Evolutionary conservation across 495 filamentous ascomycete genomes (phyloP), one percentile per base, ranked within the genome.

Genomic region (Articulospora tetracladia): DNA sequence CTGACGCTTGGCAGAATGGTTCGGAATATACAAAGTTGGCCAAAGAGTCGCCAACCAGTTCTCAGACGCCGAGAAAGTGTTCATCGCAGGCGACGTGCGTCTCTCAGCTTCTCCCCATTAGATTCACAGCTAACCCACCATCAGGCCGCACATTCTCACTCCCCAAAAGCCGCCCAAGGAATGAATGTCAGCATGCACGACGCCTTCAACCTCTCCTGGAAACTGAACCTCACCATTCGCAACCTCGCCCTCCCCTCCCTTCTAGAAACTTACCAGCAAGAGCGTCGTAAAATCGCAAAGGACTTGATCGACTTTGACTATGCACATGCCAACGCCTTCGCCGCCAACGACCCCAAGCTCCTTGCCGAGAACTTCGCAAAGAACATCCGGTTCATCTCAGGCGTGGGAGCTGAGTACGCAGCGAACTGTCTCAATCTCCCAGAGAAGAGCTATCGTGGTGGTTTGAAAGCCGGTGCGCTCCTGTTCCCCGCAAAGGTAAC

Each of bases 221-320:
- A 93, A 71, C 76, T 93, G 10, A 86, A 82, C 1, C 73, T 80
- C 27, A 78, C 91, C 0, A 69, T 91, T n/a, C 78, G 73, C 22
- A 85, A 84, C 12, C 72, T 79, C 30, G 83, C 86, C 3, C 59
- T 65, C 8, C 79, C 79, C 0, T 76, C 75, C 3, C 65, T 92
- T 2, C 74, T 92, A 1, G 70, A 83, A 63, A 89, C 88, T 4
- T 93, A 92, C 59, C 80, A 88, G 11, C 67, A 79, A 8, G 89
- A 93, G 70, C 78, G 89, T 1, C 76, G 83, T 62, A 80, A 80
- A 63, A 85, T 86, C 20, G 88, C 88, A 2, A 75, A 82, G 25
- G 82, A 89, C 53, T 71, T 93, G 34, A 88, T 92, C 57, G 83
- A 86, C 48, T 92, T 91, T 60, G 88, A 92, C 58, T 79, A 83